Percentiles rank a stretch among this genome's conserved stretches.
These are phyloP conservation scores for Leccinum fuscescens DNA, from an alignment of 1,284 basidiomycete genomes.

Conservation along the genomic window DNA sequence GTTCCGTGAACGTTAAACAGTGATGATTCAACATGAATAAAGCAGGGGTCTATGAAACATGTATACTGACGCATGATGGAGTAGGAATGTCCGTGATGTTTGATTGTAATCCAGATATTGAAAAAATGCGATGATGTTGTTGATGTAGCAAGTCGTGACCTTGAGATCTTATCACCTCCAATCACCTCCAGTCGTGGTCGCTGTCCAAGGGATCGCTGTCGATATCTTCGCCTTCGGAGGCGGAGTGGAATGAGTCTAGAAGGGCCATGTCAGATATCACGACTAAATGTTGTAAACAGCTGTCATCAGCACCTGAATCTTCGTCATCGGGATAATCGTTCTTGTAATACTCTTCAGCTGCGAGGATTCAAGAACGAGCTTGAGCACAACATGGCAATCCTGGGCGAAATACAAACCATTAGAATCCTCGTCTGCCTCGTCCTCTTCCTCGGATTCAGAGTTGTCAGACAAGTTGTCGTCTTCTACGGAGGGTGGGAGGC, in stretches of 20 bases:
- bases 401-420: conserved; percentile 50
- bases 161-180: not conserved
- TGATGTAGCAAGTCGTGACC: conserved; percentile 7
- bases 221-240: conserved; percentile 25
- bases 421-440: conserved; percentile 78
- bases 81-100: conserved; percentile 18
- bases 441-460: conserved; percentile 63
- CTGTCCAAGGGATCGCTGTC: conserved; percentile 19
- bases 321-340: conserved; percentile 81
- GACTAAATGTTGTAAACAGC: conserved; percentile 33
- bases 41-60: conserved; percentile 15
- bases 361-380: not conserved
- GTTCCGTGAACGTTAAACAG: conserved; percentile 4
- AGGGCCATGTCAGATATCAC: conserved; percentile 4
- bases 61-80: conserved; percentile 20
- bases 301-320: conserved; percentile 42
- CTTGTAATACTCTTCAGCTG: conserved; percentile 77
- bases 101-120: conserved; percentile 22
- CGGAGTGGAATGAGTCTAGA: conserved; percentile 29
- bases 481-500: conserved; percentile 55
- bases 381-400: not conserved
- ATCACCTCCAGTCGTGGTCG: conserved; percentile 32
- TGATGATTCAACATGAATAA: conserved; percentile 4
- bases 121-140: conserved; percentile 21
- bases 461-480: conserved; percentile 46